Evolutionary conservation across 441 rosid genomes (phyloP).

Genomic region (Populus hybrid): DNA sequence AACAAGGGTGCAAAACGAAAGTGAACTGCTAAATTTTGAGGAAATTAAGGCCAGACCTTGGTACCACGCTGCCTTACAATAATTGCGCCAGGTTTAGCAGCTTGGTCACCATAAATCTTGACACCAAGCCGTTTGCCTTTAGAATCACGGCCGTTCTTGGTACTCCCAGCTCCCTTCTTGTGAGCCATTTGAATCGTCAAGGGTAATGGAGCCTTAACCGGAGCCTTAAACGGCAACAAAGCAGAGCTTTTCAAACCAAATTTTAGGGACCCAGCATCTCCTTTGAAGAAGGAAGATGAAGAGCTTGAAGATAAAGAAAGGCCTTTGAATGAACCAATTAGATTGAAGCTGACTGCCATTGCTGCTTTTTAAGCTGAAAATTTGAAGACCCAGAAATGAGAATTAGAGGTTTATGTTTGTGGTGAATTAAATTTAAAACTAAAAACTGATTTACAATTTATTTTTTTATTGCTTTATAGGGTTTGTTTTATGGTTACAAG

Average conservation of each 20-base stretch:
- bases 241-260: slow-evolving; percentile 28
- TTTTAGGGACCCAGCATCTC: slow-evolving; percentile 31
- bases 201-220: slow-evolving; percentile 45
- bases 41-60: slow-evolving; percentile 43
- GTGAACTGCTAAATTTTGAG: neutral
- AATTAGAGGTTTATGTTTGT: neutral
- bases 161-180: slow-evolving; percentile 97
- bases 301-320: slow-evolving; percentile 55
- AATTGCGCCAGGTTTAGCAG: slow-evolving; percentile 89
- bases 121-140: slow-evolving; percentile 83
- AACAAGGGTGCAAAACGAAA: neutral
- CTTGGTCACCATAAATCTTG: slow-evolving; percentile 84
- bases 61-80: slow-evolving; percentile 96
- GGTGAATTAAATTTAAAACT: neutral
- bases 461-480: neutral
- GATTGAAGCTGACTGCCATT: slow-evolving; percentile 51
- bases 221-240: slow-evolving; percentile 23
- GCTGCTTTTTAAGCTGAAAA: slow-evolving; percentile 1
- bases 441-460: neutral
- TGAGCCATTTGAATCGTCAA: slow-evolving; percentile 81
- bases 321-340: slow-evolving; percentile 57
- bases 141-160: slow-evolving; percentile 96
- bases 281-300: slow-evolving; percentile 54
- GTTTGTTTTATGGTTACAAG: neutral
- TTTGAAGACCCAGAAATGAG: neutral